These are phyloP conservation scores for Pinus tabuliformis DNA, from an alignment of 75 land plant genomes.

Conservation along the genomic window DNA sequence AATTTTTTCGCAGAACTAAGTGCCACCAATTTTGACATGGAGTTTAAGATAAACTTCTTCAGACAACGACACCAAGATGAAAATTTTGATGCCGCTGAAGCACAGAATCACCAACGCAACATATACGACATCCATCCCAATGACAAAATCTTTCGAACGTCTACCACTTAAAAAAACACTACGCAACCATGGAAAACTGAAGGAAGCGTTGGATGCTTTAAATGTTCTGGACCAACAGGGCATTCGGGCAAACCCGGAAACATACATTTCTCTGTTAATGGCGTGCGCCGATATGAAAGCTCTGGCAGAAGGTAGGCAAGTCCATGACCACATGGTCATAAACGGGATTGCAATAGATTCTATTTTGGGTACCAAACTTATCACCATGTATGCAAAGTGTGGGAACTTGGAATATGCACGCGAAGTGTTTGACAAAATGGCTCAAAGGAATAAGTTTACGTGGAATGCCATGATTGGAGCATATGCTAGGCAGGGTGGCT, in stretches of 20 bases:
- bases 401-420: conserved; percentile 20
- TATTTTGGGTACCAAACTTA: neutral
- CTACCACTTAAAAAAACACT: neutral
- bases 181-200: neutral
- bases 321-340: neutral
- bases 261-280: neutral
- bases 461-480: conserved; percentile 53
- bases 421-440: conserved; percentile 40
- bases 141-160: no score
- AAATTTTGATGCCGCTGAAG: no score
- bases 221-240: neutral
- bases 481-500: conserved; percentile 17
- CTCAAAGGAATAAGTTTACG: conserved; percentile 33
- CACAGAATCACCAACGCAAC: no score
- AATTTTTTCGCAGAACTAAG: no score
- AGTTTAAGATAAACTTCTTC: no score
- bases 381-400: conserved; percentile 44
- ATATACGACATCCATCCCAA: no score
- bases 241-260: neutral
- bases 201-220: neutral
- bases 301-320: conserved; percentile 5
- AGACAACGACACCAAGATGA: no score
- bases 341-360: no score
- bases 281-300: neutral
- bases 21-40: no score